phyloP scores from a whole-genome alignment of 495 filamentous ascomycete species.

The Immersiella caudata region DNA sequence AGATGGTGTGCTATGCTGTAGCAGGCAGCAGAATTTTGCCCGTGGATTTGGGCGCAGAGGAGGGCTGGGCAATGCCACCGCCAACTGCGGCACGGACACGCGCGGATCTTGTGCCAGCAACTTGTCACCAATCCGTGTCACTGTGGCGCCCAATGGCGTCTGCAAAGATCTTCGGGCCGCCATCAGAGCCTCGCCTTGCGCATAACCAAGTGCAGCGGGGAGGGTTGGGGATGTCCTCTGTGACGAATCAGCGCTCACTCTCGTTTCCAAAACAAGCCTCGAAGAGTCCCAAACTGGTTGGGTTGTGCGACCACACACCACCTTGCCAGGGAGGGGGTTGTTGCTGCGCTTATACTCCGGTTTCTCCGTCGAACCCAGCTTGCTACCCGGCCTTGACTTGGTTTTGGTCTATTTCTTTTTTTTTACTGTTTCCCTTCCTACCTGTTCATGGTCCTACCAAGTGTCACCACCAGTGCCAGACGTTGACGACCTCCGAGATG shows the following conservation, averaged over 20 bases:
- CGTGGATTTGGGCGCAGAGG: neutral
- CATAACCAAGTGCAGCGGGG: neutral
- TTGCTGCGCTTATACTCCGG: too few species aligned
- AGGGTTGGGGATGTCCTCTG: neutral
- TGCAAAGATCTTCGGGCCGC: slow-evolving; percentile 2
- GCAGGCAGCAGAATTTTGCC: too few species aligned
- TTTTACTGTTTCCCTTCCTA: neutral
- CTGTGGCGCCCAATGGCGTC: neutral
- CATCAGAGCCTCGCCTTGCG: neutral
- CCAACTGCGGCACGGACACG: neutral
- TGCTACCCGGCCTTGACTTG: too few species aligned
- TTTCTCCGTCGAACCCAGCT: too few species aligned
- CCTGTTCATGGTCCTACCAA: too few species aligned
- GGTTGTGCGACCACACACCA: too few species aligned
- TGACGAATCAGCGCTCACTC: too few species aligned
- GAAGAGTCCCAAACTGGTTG: too few species aligned
- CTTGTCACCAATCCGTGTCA: neutral
- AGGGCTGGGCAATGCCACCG: neutral
- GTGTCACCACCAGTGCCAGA: neutral
- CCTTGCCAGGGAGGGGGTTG: too few species aligned
- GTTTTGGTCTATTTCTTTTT: neutral
- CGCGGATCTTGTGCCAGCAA: neutral
- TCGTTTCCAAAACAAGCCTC: too few species aligned
- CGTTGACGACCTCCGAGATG: neutral
- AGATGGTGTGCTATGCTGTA: too few species aligned